Percentiles rank a stretch among this genome's conserved stretches.
Evolutionary conservation across 1,139 yeast species (phyloP).

Genomic region (Blastobotrys aristatus): DNA sequence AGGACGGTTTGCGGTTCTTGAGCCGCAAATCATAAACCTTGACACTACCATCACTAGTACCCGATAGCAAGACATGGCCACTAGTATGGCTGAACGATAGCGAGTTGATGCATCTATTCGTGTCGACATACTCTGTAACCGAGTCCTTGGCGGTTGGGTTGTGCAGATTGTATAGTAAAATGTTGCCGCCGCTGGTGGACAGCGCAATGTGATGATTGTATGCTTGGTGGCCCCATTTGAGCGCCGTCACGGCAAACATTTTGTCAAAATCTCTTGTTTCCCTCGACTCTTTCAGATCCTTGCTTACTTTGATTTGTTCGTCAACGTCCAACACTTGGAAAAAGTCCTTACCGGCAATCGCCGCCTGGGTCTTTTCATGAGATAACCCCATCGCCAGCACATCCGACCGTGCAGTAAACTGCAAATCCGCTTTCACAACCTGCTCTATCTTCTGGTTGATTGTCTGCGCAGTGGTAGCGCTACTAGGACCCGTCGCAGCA

Average conservation of each 20-base stretch:
- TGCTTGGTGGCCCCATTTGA: constrained; percentile 36
- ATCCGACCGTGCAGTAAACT: constrained; percentile 24
- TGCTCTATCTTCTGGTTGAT: constrained; percentile 1
- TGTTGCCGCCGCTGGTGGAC: constrained; percentile 31
- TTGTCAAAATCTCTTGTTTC: constrained; percentile 29
- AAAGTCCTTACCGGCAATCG: constrained; percentile 32
- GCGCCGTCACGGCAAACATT: constrained; percentile 32
- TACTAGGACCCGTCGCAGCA: constrained; percentile 8
- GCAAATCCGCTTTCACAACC: constrained; percentile 3
- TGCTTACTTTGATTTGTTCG: constrained; percentile 18
- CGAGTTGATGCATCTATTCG: constrained; percentile 76
- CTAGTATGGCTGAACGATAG: constrained; percentile 61
- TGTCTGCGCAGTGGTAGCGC: neutral
- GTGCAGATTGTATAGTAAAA: constrained; percentile 45
- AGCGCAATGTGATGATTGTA: constrained; percentile 28
- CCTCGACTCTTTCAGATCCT: constrained; percentile 22
- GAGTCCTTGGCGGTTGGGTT: constrained; percentile 33
- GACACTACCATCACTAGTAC: constrained; percentile 87
- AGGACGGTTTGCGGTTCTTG: constrained; percentile 39
- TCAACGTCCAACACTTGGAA: constrained; percentile 23
- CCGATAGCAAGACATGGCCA: constrained; percentile 63
- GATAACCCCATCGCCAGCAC: constrained; percentile 32
- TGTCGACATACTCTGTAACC: constrained; percentile 50
- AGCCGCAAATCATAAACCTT: constrained; percentile 80
- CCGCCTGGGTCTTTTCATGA: constrained; percentile 28